A percentile compares a stretch with the other conserved stretches of the same genome.
Conservation (phyloP, 495 filamentous ascomycete genomes). For the Aspergillus cavernicola region DNA sequence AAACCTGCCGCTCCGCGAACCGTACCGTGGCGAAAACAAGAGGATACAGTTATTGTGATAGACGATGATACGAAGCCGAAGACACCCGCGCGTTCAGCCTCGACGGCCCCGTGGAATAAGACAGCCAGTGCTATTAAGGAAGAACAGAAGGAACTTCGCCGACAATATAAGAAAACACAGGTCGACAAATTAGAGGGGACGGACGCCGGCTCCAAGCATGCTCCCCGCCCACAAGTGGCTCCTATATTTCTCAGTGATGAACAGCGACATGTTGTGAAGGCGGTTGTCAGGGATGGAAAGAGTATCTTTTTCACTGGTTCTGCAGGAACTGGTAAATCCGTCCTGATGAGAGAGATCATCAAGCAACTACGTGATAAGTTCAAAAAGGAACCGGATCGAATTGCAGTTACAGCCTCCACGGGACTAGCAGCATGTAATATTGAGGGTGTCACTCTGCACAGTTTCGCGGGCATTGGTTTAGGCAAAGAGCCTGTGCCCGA, state of each 20-base stretch:
- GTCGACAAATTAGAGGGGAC: conserved; percentile 29
- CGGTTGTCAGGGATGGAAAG: conserved; percentile 70
- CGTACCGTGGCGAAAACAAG: conserved; percentile 50
- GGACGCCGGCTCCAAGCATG: conserved; percentile 16
- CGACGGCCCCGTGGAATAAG: conserved; percentile 68
- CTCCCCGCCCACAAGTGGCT: conserved; percentile 39
- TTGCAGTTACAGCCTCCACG: conserved; percentile 93
- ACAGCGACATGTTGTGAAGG: conserved; percentile 74
- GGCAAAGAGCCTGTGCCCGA: conserved; percentile 83
- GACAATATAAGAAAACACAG: conserved; percentile 50
- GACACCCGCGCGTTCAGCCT: conserved; percentile 33
- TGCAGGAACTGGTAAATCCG: conserved; percentile 96
- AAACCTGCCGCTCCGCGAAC: conserved; percentile 48
- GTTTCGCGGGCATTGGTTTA: conserved; percentile 91
- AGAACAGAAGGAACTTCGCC: conserved; percentile 69
- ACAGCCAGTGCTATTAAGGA: conserved; percentile 79
- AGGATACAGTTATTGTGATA: conserved; percentile 10
- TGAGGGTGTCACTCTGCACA: conserved; percentile 91
- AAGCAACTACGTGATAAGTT: conserved; percentile 71
- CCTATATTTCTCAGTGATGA: conserved; percentile 76
- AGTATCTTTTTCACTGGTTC: conserved; percentile 99
- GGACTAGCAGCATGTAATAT: conserved; percentile 96
- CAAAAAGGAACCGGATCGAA: conserved; percentile 65
- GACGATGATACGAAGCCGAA: conserved; percentile 30
- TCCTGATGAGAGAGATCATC: conserved; percentile 89